These are phyloP conservation scores for Krasilnikovozyma curviuscula DNA, from an alignment of 768 basidiomycete species.

Conservation along the genomic window DNA sequence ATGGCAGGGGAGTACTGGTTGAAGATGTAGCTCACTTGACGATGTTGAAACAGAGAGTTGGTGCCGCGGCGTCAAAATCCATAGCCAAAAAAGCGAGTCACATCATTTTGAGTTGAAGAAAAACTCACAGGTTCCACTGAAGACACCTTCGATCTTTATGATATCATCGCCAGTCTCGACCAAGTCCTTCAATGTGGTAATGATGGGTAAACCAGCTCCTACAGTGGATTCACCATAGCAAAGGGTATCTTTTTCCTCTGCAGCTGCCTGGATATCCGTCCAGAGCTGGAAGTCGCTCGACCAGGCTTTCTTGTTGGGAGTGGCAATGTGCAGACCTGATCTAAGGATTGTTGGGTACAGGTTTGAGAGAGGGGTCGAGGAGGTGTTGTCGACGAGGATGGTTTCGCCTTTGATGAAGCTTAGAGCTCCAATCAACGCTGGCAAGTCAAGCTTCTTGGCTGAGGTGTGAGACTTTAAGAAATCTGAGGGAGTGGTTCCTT, in stretches of 20 bases:
- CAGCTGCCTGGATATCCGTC: conserved; percentile 43
- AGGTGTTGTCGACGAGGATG: conserved; percentile 78
- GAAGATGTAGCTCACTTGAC: conserved; percentile 77
- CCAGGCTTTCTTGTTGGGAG: conserved; percentile 95
- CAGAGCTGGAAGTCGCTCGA: conserved; percentile 53
- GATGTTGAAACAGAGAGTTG: background rate
- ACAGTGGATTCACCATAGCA: conserved; percentile 63
- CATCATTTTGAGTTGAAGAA: background rate
- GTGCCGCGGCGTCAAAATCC: background rate
- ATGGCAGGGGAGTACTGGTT: conserved; percentile 65
- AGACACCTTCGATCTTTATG: conserved; percentile 71
- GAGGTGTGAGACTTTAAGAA: conserved; percentile 5
- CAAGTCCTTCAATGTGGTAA: conserved; percentile 78
- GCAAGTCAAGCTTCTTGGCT: background rate
- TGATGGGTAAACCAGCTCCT: conserved; percentile 82
- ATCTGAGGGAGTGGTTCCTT: background rate
- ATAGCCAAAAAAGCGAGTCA: background rate
- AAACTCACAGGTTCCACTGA: conserved; percentile 56
- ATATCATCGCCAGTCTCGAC: conserved; percentile 82
- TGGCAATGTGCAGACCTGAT: conserved; percentile 67
- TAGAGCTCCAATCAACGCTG: background rate
- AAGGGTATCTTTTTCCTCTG: conserved; percentile 29
- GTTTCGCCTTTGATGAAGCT: conserved; percentile 23
- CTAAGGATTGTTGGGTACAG: conserved; percentile 62
- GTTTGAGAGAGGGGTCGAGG: conserved; percentile 57